Conservation (phyloP, 2,329 filamentous ascomycete species). For the Aquanectria penicillioides region DNA sequence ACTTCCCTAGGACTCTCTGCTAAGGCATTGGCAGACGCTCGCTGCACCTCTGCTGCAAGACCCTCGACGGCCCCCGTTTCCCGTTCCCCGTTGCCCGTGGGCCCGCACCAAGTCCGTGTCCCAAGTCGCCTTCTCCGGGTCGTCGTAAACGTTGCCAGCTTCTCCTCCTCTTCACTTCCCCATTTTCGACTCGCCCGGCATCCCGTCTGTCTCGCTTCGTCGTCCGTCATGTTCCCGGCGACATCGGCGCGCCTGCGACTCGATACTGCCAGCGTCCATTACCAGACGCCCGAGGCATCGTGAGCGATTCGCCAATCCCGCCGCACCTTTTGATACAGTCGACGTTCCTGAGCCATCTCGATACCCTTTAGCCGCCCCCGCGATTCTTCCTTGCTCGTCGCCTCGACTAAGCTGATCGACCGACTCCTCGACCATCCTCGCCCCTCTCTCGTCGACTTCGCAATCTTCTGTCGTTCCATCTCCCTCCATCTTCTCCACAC, state of each 20-base stretch:
- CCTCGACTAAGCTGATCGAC: slow-evolving; percentile 20
- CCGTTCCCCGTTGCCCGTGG: slow-evolving; percentile 25
- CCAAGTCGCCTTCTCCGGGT: slow-evolving; percentile 28
- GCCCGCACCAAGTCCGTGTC: slow-evolving; percentile 34
- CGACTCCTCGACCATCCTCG: slow-evolving; percentile 8
- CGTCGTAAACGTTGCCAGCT: slow-evolving; percentile 30
- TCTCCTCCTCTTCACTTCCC: slow-evolving; percentile 23
- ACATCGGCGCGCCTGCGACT: slow-evolving; percentile 39
- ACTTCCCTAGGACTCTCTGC: neutral
- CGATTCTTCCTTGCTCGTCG: slow-evolving; percentile 1
- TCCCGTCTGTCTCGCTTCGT: slow-evolving; percentile 15
- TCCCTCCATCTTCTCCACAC: slow-evolving; percentile 15
- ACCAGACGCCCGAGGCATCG: slow-evolving; percentile 34
- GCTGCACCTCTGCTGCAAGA: slow-evolving; percentile 10
- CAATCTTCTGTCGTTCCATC: slow-evolving; percentile 8
- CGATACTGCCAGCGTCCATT: slow-evolving; percentile 31
- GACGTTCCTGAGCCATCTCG: slow-evolving; percentile 10
- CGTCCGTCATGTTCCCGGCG: slow-evolving; percentile 41
- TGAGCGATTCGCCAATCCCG: slow-evolving; percentile 30
- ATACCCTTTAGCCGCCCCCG: slow-evolving; percentile 21
- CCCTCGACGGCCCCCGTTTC: slow-evolving; percentile 25
- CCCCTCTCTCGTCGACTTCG: slow-evolving; percentile 9
- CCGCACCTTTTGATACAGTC: slow-evolving; percentile 8
- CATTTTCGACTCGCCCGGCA: slow-evolving; percentile 24
- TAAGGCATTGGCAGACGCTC: slow-evolving; percentile 2